These are phyloP conservation scores for Fusarium torulosum DNA, from an alignment of 2,329 filamentous ascomycete genomes.

Conservation along the genomic window DNA sequence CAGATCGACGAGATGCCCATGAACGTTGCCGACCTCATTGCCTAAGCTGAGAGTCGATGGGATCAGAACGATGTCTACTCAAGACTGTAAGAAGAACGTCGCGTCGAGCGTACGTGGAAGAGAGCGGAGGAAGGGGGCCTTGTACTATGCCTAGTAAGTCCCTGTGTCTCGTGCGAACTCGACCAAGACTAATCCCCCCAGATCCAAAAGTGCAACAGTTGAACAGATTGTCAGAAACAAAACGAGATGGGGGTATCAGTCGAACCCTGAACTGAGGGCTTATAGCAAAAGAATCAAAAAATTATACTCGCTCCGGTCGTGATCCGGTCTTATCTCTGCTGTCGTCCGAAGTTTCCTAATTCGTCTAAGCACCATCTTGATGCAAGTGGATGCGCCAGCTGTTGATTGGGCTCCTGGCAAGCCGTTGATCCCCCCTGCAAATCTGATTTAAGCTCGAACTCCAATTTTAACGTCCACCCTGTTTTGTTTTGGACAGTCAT, in stretches of 20 bases:
- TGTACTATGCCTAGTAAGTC: constrained; percentile 44
- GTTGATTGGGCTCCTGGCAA: neutral
- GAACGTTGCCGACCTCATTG: constrained; percentile 80
- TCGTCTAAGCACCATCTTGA: constrained; percentile 18
- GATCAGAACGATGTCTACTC: neutral
- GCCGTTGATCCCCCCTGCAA: constrained; percentile 2
- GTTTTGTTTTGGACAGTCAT: constrained; percentile 6
- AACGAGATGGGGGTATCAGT: constrained; percentile 3
- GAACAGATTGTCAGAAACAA: constrained; percentile 25
- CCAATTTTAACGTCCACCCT: constrained; percentile 23
- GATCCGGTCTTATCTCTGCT: constrained; percentile 7
- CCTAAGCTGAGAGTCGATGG: constrained; percentile 51
- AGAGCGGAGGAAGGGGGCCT: constrained; percentile 51
- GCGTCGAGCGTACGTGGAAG: constrained; percentile 36
- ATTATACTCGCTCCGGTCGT: neutral
- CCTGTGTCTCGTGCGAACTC: neutral
- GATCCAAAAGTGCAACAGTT: constrained; percentile 8
- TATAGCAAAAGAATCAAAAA: constrained; percentile 20
- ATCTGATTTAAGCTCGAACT: constrained; percentile 6
- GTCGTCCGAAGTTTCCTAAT: constrained; percentile 34
- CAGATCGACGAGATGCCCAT: constrained; percentile 99
- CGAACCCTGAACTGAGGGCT: constrained; percentile 3
- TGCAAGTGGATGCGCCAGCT: constrained; percentile 2
- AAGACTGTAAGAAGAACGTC: constrained; percentile 6
- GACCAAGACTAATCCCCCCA: constrained; percentile 10